Percentiles rank a stretch among this genome's conserved stretches.
Conservation (phyloP, 1,284 basidiomycete genomes). For the Rhodotorula sp. region DNA sequence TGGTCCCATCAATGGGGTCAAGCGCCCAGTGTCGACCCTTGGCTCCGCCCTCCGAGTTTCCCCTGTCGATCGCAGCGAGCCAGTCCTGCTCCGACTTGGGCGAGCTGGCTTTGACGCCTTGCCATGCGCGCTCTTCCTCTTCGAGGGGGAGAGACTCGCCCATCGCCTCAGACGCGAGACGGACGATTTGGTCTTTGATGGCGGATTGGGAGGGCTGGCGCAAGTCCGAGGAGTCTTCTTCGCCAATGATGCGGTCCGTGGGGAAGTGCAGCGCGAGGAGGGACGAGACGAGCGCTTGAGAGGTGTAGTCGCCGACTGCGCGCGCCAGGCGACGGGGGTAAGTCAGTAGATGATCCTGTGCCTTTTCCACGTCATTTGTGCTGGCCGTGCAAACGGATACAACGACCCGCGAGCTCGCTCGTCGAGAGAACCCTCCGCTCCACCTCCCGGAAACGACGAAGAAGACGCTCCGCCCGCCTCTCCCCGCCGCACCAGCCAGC, state of each 20-base stretch:
- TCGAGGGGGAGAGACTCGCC: constrained; percentile 43
- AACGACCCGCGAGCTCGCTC: no score
- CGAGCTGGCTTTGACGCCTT: constrained; percentile 58
- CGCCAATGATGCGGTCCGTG: constrained; percentile 84
- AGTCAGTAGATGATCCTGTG: no score
- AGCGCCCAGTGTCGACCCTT: constrained; percentile 74
- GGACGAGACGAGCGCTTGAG: constrained; percentile 82
- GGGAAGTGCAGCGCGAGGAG: constrained; percentile 77
- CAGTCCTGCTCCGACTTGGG: constrained; percentile 53
- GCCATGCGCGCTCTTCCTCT: constrained; percentile 49
- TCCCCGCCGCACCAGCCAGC: no score
- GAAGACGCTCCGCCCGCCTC: no score
- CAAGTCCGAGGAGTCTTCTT: constrained; percentile 87
- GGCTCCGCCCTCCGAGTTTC: constrained; percentile 73
- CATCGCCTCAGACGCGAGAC: constrained; percentile 81
- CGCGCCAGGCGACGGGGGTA: no score
- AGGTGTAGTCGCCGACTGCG: constrained; percentile 82
- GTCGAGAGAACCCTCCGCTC: no score
- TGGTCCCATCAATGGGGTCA: constrained; percentile 89
- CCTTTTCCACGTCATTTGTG: no score
- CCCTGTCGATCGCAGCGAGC: constrained; percentile 80
- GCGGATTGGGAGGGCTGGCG: constrained; percentile 53
- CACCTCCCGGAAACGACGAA: no score
- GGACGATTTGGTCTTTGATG: constrained; percentile 59
- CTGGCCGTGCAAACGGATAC: no score